Percentiles rank a stretch among this genome's conserved stretches.
Conservation (phyloP, 1,139 yeast genomes). For the Kazachstania sp. region DNA sequence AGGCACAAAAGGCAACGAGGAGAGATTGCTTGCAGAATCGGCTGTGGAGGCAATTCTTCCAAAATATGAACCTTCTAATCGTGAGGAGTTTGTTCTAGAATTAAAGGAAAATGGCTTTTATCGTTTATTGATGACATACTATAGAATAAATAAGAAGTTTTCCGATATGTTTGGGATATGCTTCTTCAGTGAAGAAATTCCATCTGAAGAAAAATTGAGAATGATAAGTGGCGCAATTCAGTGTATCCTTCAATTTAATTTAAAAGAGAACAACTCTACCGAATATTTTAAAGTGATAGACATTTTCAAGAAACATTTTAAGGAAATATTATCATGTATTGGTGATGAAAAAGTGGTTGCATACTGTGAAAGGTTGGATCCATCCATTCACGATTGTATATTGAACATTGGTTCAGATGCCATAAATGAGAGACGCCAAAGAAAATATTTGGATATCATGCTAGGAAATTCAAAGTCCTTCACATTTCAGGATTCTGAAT, state of each 20-base stretch:
- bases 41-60: slow-evolving; percentile 64
- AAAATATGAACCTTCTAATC: slow-evolving; percentile 47
- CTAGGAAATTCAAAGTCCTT: slow-evolving; percentile 4
- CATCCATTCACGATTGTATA: slow-evolving; percentile 15
- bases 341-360: slow-evolving; percentile 9
- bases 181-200: not conserved
- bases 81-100: slow-evolving; percentile 38
- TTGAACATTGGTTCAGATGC: not conserved
- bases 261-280: not conserved
- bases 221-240: not conserved
- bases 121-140: slow-evolving; percentile 51
- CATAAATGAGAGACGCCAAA: slow-evolving; percentile 7
- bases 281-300: slow-evolving; percentile 7
- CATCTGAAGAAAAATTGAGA: not conserved
- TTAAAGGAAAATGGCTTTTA: slow-evolving; percentile 48
- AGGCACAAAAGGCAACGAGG: not conserved
- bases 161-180: slow-evolving; percentile 40
- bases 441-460: slow-evolving; percentile 16
- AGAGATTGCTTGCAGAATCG: slow-evolving; percentile 53
- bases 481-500: slow-evolving; percentile 3
- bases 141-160: slow-evolving; percentile 43
- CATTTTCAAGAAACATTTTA: slow-evolving; percentile 10
- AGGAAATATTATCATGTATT: slow-evolving; percentile 3
- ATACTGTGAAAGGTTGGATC: slow-evolving; percentile 14
- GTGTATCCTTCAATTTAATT: not conserved